Percentiles rank a stretch among this genome's conserved stretches.
These are phyloP conservation scores for Lactuca saligna DNA, from an alignment of 129 eudicot species.

Conservation along the genomic window DNA sequence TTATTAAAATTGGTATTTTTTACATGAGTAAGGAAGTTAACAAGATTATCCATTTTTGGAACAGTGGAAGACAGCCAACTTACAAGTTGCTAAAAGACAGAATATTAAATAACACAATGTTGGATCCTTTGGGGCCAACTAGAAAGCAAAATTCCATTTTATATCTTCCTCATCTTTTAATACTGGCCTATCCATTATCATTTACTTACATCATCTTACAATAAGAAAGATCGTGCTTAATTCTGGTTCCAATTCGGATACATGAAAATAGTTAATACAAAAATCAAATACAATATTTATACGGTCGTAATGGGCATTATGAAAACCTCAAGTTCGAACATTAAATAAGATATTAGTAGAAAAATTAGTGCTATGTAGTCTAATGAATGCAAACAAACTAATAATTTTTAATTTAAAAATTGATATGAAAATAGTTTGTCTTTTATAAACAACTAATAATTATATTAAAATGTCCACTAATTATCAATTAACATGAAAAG, in stretches of 20 bases:
- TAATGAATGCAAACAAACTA: background rate
- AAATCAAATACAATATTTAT: too few relatives aligned
- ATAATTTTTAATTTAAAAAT: too few relatives aligned
- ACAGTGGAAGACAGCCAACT: conserved; percentile 13
- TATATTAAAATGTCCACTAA: too few relatives aligned
- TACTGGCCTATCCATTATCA: background rate
- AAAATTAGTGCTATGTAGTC: background rate
- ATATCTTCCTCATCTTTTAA: conserved; percentile 2
- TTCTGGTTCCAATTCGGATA: background rate
- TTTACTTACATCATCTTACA: too few relatives aligned
- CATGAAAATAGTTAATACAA: too few relatives aligned
- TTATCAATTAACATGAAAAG: too few relatives aligned
- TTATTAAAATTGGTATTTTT: background rate
- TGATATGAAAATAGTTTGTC: too few relatives aligned
- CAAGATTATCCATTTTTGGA: background rate
- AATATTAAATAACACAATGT: conserved; percentile 1
- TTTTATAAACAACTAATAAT: too few relatives aligned
- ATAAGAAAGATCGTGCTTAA: background rate
- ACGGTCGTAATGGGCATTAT: background rate
- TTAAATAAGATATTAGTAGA: too few relatives aligned
- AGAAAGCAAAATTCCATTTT: conserved; percentile 17
- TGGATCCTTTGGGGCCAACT: conserved; percentile 1
- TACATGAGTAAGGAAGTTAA: background rate
- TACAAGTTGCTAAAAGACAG: conserved; percentile 12
- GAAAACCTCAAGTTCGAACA: background rate